Percentiles rank a stretch among this genome's conserved stretches.
Evolutionary conservation across 805 yeast genomes (phyloP).

Genomic region (Starmerella powellii): DNA sequence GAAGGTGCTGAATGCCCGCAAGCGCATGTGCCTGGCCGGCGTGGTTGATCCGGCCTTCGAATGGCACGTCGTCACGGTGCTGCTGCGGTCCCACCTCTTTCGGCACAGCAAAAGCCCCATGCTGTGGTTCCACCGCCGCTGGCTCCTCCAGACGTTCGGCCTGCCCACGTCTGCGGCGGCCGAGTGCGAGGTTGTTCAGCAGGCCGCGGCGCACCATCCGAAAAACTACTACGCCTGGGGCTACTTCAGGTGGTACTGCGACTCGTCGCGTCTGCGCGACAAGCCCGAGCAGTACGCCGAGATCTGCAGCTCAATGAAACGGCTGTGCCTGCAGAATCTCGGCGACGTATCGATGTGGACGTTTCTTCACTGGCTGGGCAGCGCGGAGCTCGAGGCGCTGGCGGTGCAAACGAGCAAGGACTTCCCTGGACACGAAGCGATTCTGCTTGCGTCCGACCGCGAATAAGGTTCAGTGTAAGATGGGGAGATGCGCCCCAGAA

Average conservation of each 20-base stretch:
- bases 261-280: not conserved
- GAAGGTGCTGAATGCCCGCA: conserved; percentile 25
- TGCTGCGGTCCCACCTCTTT: conserved; percentile 28
- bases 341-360: conserved; percentile 30
- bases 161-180: conserved; percentile 1
- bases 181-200: conserved; percentile 27
- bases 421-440: conserved; percentile 19
- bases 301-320: conserved; percentile 14
- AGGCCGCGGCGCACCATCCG: conserved; percentile 34
- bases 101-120: conserved; percentile 32
- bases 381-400: conserved; percentile 1
- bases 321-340: conserved; percentile 21
- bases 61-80: conserved; percentile 22
- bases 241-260: conserved; percentile 20
- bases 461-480: too few relatives aligned
- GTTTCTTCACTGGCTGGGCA: conserved; percentile 19
- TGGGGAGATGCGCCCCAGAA: too few relatives aligned
- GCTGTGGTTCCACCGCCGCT: conserved; percentile 32
- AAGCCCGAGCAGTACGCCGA: not conserved
- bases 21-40: conserved; percentile 15
- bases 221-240: conserved; percentile 40
- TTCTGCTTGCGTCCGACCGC: too few relatives aligned
- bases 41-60: conserved; percentile 17
- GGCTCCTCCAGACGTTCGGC: conserved; percentile 19
- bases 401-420: conserved; percentile 8